These are phyloP conservation scores for Rubroboletus pulcherrimus DNA, from an alignment of 768 basidiomycete species.

Conservation along the genomic window DNA sequence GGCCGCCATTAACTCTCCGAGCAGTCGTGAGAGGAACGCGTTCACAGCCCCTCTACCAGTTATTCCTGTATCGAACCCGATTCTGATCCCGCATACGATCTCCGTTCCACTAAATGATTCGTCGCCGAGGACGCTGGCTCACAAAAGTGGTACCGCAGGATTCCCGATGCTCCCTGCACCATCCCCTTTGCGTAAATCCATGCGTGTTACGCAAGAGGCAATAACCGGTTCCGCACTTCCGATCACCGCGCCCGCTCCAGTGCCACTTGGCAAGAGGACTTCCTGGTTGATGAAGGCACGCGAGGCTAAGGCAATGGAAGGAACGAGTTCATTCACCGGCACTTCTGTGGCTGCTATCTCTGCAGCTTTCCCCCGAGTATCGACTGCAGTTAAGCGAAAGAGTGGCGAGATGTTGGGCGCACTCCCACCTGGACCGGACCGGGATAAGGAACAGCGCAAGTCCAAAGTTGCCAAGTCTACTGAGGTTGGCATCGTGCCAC, in stretches of 20 bases:
- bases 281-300: conserved; percentile 81
- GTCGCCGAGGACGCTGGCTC: conserved; percentile 24
- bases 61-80: conserved; percentile 9
- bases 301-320: conserved; percentile 66
- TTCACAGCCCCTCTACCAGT: conserved; percentile 24
- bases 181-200: conserved; percentile 66
- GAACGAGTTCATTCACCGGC: conserved; percentile 31
- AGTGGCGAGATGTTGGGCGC: conserved; percentile 47
- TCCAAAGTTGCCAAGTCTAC: conserved; percentile 48
- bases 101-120: conserved; percentile 37
- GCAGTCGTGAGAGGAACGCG: conserved; percentile 14
- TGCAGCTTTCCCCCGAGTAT: conserved; percentile 10
- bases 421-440: conserved; percentile 10
- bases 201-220: conserved; percentile 47
- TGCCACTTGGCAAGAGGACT: conserved; percentile 58
- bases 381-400: conserved; percentile 56
- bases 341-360: conserved; percentile 2
- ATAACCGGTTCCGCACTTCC: conserved; percentile 33
- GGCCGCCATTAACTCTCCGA: background rate
- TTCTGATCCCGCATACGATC: conserved; percentile 15
- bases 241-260: conserved; percentile 34
- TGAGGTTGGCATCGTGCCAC: conserved; percentile 34
- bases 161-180: conserved; percentile 70
- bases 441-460: conserved; percentile 42
- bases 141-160: conserved; percentile 40